A percentile compares a stretch with the other conserved stretches of the same genome.
Conservation (phyloP, 208 protist genomes). For the Trypanosoma melophagium region DNA sequence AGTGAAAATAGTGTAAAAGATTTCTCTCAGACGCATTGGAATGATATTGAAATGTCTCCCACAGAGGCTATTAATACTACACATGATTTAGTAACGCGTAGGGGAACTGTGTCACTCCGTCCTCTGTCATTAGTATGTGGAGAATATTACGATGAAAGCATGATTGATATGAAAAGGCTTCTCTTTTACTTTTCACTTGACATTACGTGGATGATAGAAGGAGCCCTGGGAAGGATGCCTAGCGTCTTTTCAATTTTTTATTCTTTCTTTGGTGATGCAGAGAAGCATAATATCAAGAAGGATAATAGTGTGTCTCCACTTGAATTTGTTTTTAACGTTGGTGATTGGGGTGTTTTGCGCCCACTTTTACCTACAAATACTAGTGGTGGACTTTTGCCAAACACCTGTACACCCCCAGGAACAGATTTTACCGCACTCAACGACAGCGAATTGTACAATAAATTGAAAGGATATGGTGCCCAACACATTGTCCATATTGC, state of each 20-base stretch:
- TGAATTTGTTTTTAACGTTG: slow-evolving; percentile 8
- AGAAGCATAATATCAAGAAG: background rate
- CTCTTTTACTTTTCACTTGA: slow-evolving; percentile 22
- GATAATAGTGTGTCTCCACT: background rate
- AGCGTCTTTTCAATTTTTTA: slow-evolving; percentile 9
- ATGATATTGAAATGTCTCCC: background rate
- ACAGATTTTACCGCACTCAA: slow-evolving; percentile 9
- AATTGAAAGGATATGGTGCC: background rate
- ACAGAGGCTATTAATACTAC: slow-evolving; percentile 11
- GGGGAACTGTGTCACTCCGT: slow-evolving; percentile 13
- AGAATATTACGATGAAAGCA: background rate
- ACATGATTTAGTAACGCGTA: slow-evolving; percentile 3
- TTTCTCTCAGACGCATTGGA: background rate
- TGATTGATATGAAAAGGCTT: slow-evolving; percentile 4
- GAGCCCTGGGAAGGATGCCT: slow-evolving; percentile 6
- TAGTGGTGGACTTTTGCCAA: background rate
- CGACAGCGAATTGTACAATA: slow-evolving; percentile 5
- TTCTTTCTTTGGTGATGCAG: background rate
- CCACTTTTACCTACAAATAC: background rate
- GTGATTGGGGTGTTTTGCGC: slow-evolving; percentile 1
- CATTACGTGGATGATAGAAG: slow-evolving; percentile 10
- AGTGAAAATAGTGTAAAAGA: too few species aligned
- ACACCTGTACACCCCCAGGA: background rate
- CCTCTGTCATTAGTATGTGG: slow-evolving; percentile 16
- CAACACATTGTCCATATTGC: slow-evolving; percentile 14